phyloP scores from a whole-genome alignment of 2,329 filamentous ascomycete species.

The Ophiostoma himal-ulmi region DNA sequence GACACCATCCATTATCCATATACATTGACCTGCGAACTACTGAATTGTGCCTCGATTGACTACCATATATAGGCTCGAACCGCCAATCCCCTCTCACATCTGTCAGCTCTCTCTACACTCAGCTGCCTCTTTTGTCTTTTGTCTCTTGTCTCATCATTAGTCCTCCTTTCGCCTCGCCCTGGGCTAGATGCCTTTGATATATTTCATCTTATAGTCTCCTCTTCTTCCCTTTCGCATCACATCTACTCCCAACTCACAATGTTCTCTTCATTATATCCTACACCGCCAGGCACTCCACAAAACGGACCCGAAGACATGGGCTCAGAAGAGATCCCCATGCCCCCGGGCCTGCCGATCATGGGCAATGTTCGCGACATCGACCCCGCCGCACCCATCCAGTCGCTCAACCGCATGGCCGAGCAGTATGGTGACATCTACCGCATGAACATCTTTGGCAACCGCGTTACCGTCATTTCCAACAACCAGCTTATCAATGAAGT shows the following conservation, averaged over 20 bases:
- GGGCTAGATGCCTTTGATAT: neutral
- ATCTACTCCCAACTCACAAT: neutral
- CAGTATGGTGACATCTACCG: conserved; percentile 25
- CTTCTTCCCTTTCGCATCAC: neutral
- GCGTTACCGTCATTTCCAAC: conserved; percentile 22
- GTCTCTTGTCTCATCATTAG: neutral
- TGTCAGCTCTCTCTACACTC: neutral
- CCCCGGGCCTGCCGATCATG: conserved; percentile 25
- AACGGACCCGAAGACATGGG: conserved; percentile 15
- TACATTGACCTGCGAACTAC: too few relatives aligned
- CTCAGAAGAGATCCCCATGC: conserved; percentile 31
- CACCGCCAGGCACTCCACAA: neutral
- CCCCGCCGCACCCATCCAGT: conserved; percentile 23
- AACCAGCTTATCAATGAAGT: conserved; percentile 26
- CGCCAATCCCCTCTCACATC: neutral
- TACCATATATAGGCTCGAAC: neutral
- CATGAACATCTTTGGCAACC: conserved; percentile 16
- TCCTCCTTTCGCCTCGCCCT: neutral
- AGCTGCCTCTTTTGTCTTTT: neutral
- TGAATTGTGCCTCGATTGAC: neutral
- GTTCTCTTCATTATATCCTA: neutral
- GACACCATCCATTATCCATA: neutral
- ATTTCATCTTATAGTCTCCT: neutral
- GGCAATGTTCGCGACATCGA: conserved; percentile 27
- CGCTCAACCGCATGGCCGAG: conserved; percentile 22